phyloP scores from a whole-genome alignment of 257 asterid species.

The Thymus mandschuricus region DNA sequence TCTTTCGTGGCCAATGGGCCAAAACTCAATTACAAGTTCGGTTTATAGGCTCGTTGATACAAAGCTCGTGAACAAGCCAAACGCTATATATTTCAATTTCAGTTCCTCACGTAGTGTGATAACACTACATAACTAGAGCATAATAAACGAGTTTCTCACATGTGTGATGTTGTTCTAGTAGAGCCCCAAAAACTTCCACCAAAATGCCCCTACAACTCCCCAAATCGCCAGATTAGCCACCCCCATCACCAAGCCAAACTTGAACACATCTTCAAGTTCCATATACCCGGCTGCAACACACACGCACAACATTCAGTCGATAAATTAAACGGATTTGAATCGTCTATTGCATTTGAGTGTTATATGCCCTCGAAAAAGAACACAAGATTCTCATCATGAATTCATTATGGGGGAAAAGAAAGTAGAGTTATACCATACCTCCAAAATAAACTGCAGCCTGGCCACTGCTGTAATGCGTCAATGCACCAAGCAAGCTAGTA shows the following conservation, averaged over 20 bases:
- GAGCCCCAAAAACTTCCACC: conserved; percentile 87
- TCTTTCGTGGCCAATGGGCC: too few species aligned
- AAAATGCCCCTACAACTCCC: conserved; percentile 65
- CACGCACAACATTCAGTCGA: not conserved
- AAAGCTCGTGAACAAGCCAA: too few species aligned
- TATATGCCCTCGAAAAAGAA: too few species aligned
- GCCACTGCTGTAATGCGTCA: conserved; percentile 88
- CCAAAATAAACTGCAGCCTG: conserved; percentile 85
- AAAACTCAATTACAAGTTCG: too few species aligned
- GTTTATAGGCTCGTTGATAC: too few species aligned
- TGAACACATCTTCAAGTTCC: conserved; percentile 80
- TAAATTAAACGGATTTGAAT: too few species aligned
- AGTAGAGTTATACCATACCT: conserved; percentile 39
- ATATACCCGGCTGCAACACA: conserved; percentile 64
- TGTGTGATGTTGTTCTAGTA: conserved; percentile 33
- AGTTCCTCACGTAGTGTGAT: too few species aligned
- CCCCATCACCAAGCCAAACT: conserved; percentile 71
- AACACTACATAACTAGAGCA: too few species aligned
- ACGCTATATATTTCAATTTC: too few species aligned
- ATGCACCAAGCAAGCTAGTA: conserved; percentile 75
- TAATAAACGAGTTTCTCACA: too few species aligned
- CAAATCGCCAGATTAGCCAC: conserved; percentile 59
- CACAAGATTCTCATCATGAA: not conserved
- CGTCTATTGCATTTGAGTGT: too few species aligned
- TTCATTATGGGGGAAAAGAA: not conserved